Evolutionary conservation across 495 filamentous ascomycete species (phyloP).

Genomic region (Trichocladium uniseriatum): DNA sequence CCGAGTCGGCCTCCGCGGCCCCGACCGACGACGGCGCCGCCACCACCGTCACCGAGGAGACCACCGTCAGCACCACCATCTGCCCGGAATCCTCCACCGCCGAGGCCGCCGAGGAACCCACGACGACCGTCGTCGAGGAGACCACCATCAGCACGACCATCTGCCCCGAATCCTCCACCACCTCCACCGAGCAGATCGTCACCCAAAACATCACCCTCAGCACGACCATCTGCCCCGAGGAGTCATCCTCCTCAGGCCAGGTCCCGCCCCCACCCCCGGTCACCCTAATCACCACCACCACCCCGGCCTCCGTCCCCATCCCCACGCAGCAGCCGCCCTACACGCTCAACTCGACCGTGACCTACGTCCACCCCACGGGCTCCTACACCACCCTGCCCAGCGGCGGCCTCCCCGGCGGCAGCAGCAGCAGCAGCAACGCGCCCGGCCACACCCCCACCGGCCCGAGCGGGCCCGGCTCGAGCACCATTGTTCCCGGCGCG

Average conservation of each 20-base stretch:
- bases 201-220: not conserved
- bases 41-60: not conserved
- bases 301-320: no score
- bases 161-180: constrained; percentile 1
- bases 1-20: not conserved
- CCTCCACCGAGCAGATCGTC: not conserved
- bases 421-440: not conserved
- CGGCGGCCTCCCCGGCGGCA: not conserved
- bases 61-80: constrained; percentile 3
- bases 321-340: not conserved
- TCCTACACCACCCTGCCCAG: not conserved
- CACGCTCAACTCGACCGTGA: not conserved
- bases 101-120: not conserved
- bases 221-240: constrained; percentile 6
- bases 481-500: not conserved
- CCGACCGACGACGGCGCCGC: not conserved
- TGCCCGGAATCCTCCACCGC: not conserved
- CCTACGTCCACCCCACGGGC: not conserved
- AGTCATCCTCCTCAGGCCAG: not conserved
- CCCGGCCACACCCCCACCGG: not conserved
- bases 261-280: no score
- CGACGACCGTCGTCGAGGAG: not conserved
- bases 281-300: no score
- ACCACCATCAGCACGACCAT: constrained; percentile 5
- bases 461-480: not conserved